Conservation (phyloP, 1,139 yeast genomes). For the Wickerhamomyces sp. region DNA sequence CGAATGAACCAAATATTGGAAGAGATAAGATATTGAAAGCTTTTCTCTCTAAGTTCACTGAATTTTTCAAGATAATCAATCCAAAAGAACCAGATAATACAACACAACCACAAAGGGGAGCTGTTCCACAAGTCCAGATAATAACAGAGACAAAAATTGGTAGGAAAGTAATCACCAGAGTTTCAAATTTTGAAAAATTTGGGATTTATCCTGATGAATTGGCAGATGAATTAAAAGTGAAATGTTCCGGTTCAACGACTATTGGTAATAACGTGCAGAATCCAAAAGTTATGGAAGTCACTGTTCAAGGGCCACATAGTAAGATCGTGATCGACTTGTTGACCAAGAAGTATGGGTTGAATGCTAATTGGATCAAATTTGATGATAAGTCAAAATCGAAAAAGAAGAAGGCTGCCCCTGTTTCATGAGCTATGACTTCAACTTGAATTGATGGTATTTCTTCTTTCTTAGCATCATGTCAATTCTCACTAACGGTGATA, state of each 20-base stretch:
- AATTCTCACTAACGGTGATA: slow-evolving; percentile 11
- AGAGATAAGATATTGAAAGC: slow-evolving; percentile 51
- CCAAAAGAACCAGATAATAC: slow-evolving; percentile 37
- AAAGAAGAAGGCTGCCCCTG: slow-evolving; percentile 32
- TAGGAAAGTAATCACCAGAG: slow-evolving; percentile 70
- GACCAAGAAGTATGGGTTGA: slow-evolving; percentile 59
- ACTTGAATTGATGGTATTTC: not conserved
- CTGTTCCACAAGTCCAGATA: slow-evolving; percentile 60
- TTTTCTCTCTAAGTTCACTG: slow-evolving; percentile 49
- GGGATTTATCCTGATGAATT: slow-evolving; percentile 59
- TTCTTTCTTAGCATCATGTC: slow-evolving; percentile 10
- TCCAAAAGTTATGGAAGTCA: slow-evolving; percentile 59
- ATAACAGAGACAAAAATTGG: slow-evolving; percentile 78
- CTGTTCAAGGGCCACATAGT: slow-evolving; percentile 90
- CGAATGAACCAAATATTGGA: slow-evolving; percentile 29
- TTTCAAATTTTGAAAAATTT: slow-evolving; percentile 65
- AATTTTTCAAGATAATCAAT: slow-evolving; percentile 50
- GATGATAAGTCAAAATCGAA: slow-evolving; percentile 60
- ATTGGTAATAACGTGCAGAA: slow-evolving; percentile 51
- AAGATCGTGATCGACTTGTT: slow-evolving; percentile 53
- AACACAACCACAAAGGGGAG: slow-evolving; percentile 50
- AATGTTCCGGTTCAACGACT: slow-evolving; percentile 88
- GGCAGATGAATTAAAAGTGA: slow-evolving; percentile 64
- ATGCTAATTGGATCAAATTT: slow-evolving; percentile 58
- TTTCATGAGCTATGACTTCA: too few relatives aligned